These are phyloP conservation scores for Xylaria sp. DNA, from an alignment of 2,329 filamentous ascomycete species.

Conservation along the genomic window DNA sequence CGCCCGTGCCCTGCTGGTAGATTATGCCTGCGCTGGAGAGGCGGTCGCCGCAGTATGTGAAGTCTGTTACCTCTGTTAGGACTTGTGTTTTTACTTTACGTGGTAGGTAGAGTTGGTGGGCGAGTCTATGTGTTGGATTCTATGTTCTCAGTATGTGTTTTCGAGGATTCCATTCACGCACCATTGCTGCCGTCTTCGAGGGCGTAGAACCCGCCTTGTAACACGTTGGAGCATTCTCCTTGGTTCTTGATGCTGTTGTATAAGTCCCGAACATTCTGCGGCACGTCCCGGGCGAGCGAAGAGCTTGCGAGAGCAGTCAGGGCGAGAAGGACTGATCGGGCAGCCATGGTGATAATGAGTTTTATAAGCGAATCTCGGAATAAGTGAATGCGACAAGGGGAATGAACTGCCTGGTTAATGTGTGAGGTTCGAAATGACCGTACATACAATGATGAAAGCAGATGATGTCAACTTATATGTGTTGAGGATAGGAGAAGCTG, in stretches of 20 bases:
- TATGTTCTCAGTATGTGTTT: too few species aligned
- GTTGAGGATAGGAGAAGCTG: background rate
- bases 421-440: background rate
- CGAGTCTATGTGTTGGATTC: too few species aligned
- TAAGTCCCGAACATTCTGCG: conserved; percentile 55
- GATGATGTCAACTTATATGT: background rate
- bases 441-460: background rate
- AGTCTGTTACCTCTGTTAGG: conserved; percentile 28
- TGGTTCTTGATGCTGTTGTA: conserved; percentile 55
- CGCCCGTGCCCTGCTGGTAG: conserved; percentile 57
- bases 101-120: too few species aligned
- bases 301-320: conserved; percentile 38
- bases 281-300: conserved; percentile 48
- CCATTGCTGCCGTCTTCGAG: conserved; percentile 52
- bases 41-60: conserved; percentile 59
- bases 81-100: background rate
- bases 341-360: conserved; percentile 37
- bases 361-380: background rate
- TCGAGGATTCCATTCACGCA: conserved; percentile 42
- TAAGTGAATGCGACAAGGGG: background rate
- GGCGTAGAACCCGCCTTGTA: conserved; percentile 57
- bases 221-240: conserved; percentile 53
- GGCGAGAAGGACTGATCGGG: conserved; percentile 35
- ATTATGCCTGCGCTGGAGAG: conserved; percentile 51
- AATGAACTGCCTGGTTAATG: too few species aligned